Percentiles rank a stretch among this genome's conserved stretches.
These are phyloP conservation scores for Blastocladiella emersonii DNA, from an alignment of 371 early-diverging fungal genomes.

Conservation along the genomic window DNA sequence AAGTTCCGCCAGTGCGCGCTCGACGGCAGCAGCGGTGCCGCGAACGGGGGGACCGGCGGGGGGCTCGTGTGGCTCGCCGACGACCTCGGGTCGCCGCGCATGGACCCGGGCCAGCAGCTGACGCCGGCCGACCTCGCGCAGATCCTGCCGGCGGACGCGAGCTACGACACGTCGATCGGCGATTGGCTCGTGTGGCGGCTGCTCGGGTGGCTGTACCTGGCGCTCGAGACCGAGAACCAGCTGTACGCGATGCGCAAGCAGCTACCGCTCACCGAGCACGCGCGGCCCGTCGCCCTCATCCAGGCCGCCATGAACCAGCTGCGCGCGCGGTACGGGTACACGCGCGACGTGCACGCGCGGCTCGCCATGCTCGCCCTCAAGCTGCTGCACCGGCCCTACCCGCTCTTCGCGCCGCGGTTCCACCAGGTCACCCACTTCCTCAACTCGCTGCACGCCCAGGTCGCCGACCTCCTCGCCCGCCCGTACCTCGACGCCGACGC, in stretches of 20 bases:
- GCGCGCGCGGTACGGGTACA: slow-evolving; percentile 5
- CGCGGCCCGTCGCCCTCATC: background rate
- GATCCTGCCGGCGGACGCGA: background rate
- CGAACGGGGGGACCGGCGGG: background rate
- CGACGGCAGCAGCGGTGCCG: background rate
- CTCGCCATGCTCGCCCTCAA: background rate
- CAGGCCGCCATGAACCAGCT: slow-evolving; percentile 5
- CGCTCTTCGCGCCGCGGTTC: slow-evolving; percentile 4
- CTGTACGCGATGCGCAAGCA: slow-evolving; percentile 3
- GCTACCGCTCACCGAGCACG: slow-evolving; percentile 2
- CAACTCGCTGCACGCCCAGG: background rate
- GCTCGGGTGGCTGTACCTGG: slow-evolving; percentile 6
- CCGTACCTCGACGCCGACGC: slow-evolving; percentile 2
- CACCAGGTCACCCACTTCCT: background rate
- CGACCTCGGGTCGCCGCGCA: background rate
- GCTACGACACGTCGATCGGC: slow-evolving; percentile 2
- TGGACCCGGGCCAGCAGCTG: background rate
- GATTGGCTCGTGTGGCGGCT: slow-evolving; percentile 7
- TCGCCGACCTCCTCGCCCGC: background rate
- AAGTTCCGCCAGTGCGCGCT: background rate
- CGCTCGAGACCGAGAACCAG: slow-evolving; percentile 5
- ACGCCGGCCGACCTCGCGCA: slow-evolving; percentile 1
- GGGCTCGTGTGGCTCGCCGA: background rate
- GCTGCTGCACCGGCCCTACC: slow-evolving; percentile 2
- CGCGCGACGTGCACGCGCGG: slow-evolving; percentile 3